Conservation (phyloP, 306 rosid species). For the Cucumis hystrix region DNA sequence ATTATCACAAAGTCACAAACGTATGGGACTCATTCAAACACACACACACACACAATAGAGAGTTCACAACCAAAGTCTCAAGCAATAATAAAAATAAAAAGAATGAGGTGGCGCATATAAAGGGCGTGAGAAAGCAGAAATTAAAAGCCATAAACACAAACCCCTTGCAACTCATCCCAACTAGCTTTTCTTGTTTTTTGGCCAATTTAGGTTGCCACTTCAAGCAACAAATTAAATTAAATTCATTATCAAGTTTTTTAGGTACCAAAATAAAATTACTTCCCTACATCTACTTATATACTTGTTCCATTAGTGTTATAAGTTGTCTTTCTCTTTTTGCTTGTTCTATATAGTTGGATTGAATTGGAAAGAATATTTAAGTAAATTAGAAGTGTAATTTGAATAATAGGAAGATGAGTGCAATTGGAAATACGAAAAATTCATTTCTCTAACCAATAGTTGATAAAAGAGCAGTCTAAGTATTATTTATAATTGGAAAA, state of each 20-base stretch:
- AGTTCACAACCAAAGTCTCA: not conserved
- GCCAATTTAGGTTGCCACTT: not conserved
- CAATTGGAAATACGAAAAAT: too few relatives aligned
- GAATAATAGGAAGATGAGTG: too few relatives aligned
- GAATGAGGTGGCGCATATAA: slow-evolving; percentile 1
- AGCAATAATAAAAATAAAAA: not conserved
- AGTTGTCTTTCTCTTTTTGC: too few relatives aligned
- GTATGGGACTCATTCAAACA: not conserved
- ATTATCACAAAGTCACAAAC: not conserved
- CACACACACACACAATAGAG: too few relatives aligned
- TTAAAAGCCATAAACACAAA: not conserved
- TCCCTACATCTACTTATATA: too few relatives aligned
- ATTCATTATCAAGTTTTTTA: not conserved
- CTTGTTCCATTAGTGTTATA: too few relatives aligned
- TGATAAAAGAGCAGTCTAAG: too few relatives aligned
- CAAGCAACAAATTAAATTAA: not conserved
- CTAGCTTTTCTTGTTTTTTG: slow-evolving; percentile 1
- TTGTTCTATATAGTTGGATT: too few relatives aligned
- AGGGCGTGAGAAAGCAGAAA: slow-evolving; percentile 5
- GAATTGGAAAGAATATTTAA: too few relatives aligned
- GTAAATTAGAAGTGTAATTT: too few relatives aligned
- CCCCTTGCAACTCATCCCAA: not conserved
- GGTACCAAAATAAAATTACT: slow-evolving; percentile 39
- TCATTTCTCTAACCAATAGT: too few relatives aligned
- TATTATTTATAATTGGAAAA: too few relatives aligned